phyloP scores from a whole-genome alignment of 805 yeast genomes.

The Schwanniomyces polymorphus region DNA sequence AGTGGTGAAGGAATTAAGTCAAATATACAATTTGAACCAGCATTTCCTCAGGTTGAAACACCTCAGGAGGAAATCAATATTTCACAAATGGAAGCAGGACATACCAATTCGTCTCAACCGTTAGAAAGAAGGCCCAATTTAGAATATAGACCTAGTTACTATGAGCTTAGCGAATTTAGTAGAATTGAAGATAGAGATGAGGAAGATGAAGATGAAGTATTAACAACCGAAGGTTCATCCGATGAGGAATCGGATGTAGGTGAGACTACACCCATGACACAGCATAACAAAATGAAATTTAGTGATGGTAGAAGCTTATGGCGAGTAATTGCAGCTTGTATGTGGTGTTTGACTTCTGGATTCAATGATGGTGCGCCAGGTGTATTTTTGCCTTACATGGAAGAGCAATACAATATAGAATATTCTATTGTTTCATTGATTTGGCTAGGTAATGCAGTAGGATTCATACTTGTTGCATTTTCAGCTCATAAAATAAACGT shows the following conservation, averaged over 20 bases:
- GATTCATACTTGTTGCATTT: conserved; percentile 52
- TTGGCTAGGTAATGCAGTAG: conserved; percentile 60
- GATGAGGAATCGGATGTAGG: conserved; percentile 1
- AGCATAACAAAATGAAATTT: neutral
- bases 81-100: neutral
- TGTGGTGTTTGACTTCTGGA: conserved; percentile 45
- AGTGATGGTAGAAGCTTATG: conserved; percentile 42
- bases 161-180: neutral
- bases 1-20: neutral
- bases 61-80: neutral
- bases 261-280: neutral
- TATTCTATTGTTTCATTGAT: conserved; percentile 57
- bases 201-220: neutral
- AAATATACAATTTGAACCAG: neutral
- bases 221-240: neutral
- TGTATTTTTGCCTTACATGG: conserved; percentile 57
- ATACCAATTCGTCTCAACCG: neutral
- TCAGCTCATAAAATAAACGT: conserved; percentile 45
- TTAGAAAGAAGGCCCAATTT: conserved; percentile 4
- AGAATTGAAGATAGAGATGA: neutral
- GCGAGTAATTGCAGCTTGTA: conserved; percentile 40
- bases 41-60: neutral
- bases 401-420: conserved; percentile 44
- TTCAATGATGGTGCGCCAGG: conserved; percentile 60
- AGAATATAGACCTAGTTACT: conserved; percentile 2